Evolutionary conservation across 345 rosid genomes (phyloP).

Genomic region (Mercurialis annua): DNA sequence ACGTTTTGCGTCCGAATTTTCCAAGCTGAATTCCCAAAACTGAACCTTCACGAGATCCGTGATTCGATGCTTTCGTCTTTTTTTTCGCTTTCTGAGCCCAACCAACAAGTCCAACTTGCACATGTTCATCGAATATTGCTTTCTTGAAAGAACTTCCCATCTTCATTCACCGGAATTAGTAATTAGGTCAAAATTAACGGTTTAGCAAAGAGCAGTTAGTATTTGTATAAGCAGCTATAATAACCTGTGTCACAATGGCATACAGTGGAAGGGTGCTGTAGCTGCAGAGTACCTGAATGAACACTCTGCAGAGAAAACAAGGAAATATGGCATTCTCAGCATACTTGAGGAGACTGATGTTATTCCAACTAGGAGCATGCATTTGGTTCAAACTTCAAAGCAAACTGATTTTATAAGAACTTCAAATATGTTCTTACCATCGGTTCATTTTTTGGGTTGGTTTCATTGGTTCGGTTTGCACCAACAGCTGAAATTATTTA

Average conservation of each 20-base stretch:
- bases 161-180: constrained; percentile 19
- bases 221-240: neutral
- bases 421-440: too few species aligned
- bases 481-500: too few species aligned
- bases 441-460: too few species aligned
- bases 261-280: constrained; percentile 89
- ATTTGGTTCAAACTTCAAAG: too few species aligned
- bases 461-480: too few species aligned
- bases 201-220: neutral
- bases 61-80: constrained; percentile 8
- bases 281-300: constrained; percentile 76
- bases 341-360: too few species aligned
- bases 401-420: too few species aligned
- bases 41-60: constrained; percentile 25
- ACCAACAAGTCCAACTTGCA: constrained; percentile 18
- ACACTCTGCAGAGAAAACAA: constrained; percentile 25
- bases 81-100: constrained; percentile 23
- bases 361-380: too few species aligned
- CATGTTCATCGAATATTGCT: constrained; percentile 26
- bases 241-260: constrained; percentile 82
- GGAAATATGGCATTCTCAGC: neutral
- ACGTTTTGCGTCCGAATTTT: constrained; percentile 11
- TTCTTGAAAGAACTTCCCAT: constrained; percentile 32
- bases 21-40: constrained; percentile 20
- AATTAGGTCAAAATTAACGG: neutral